Base-by-base conservation (phyloP, 164 flowering plant genomes). In the Vitis cinerea region DNA sequence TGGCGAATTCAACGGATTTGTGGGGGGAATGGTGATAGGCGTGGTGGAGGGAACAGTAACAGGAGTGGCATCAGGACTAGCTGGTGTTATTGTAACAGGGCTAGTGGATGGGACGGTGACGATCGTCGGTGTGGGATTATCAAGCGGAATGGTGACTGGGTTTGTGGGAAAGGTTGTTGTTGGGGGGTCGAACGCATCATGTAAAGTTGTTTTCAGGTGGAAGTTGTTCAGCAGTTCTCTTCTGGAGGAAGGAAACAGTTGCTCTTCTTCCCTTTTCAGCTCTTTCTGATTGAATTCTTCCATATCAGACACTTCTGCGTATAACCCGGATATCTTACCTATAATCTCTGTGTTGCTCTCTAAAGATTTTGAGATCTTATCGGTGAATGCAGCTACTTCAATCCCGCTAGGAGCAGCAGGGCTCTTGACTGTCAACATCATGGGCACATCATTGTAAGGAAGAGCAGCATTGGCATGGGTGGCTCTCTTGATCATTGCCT, bases 401-500 rank as follows among this genome's bases (percentile, higher is more conserved):
- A 13, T 58, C 49, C 77, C 64, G 53, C 72, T 71, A 17, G 78
- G 72, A 64, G 63, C 60, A 56, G 63, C 75, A 12, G 72, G 67
- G 70, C 68, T 83, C 74, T 67, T 74, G 56, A 79, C 63, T 48
- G 73, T 78, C 75, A 88, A 61, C 66, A 80, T 76, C 61, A 80
- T 29, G 1, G 81, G 73, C 14, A 82, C 59, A 68, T 82, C 70
- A 17, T n/a, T 23, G 52, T 48, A 19, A 17, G 74, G 70, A 72
- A 82, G 74, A 70, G 61, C 11, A 44, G 71, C 73, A 70, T 67
- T 62, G 1, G 78, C 84, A 13, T 61, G 50, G 10, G 8, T 51
- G 55, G 81, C 85, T 59, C 66, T 75, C 68, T 79, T 62, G 16
- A 77, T 75, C 37, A 73, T 16, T 2, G 74, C 69, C 61, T 76